Conservation (phyloP, 768 basidiomycete genomes). For the Tylopilus intermedius region DNA sequence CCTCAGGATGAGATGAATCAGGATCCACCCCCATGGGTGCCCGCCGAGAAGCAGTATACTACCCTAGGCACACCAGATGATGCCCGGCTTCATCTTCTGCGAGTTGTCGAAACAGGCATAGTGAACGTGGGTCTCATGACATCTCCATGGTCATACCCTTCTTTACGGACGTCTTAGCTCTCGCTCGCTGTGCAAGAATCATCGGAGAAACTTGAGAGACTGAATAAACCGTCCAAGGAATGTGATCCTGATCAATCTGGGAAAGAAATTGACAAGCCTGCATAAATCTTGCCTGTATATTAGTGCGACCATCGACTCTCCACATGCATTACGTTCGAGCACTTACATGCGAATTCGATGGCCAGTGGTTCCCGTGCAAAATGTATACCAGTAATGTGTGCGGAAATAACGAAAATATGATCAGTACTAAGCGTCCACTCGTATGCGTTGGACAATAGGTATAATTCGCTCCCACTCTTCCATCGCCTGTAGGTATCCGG, state of each 20-base stretch:
- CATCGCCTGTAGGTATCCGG: slow-evolving; percentile 58
- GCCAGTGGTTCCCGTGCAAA: slow-evolving; percentile 5
- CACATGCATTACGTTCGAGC: not conserved
- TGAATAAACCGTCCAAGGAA: slow-evolving; percentile 3
- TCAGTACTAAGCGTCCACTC: slow-evolving; percentile 72
- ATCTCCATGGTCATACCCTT: not conserved
- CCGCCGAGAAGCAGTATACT: slow-evolving; percentile 64
- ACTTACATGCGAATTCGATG: slow-evolving; percentile 2
- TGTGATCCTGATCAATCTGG: slow-evolving; percentile 5
- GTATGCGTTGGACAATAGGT: slow-evolving; percentile 88
- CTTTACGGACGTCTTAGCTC: slow-evolving; percentile 39
- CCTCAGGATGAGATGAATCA: slow-evolving; percentile 40
- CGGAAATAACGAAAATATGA: slow-evolving; percentile 17
- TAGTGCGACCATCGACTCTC: not conserved
- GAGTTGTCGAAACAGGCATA: slow-evolving; percentile 80
- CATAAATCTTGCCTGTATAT: not conserved
- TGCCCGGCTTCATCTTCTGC: slow-evolving; percentile 68
- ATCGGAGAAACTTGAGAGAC: slow-evolving; percentile 50
- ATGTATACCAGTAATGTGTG: slow-evolving; percentile 7
- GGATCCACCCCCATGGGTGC: slow-evolving; percentile 78
- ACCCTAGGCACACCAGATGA: slow-evolving; percentile 60
- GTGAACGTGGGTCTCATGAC: slow-evolving; percentile 52
- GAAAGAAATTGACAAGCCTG: slow-evolving; percentile 10
- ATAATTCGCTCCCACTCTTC: slow-evolving; percentile 97
- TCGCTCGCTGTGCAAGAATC: slow-evolving; percentile 80